Evolutionary conservation across 2,329 filamentous ascomycete species (phyloP), one percentile per base, ranked within the genome.

Genomic region (Xylariaceae sp.): DNA sequence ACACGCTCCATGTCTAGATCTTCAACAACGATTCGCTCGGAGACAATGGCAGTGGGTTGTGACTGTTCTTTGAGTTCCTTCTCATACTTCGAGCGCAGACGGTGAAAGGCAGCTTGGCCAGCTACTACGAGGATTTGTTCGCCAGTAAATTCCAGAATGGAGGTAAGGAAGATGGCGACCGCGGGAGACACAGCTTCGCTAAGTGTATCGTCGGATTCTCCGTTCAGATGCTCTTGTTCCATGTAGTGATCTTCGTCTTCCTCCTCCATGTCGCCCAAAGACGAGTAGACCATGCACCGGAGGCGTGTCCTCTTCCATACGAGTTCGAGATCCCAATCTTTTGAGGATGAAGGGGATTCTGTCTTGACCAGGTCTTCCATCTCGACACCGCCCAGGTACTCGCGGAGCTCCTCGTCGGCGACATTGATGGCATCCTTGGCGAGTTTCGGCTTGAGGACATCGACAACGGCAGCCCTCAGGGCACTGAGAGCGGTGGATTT

Each of bases 261-360:
- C 68, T 98, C 93, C 66, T 98, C 94, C 77, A 98, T 83, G 62
- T 98, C 92, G 36, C 93, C 93, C 6, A 98, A 74, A 7, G 93
- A 91, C 7, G 91, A 97, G 65, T 97, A 97, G 19, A 98, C 92
- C 93, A 98, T 98, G 65, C 93, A 95, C 49, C 93, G 82, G 58
- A 98, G 71, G 44, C 93, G 82, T 0, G 91, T 93, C 55, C 93
- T 80, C 71, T 94, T 96, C 91, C 93, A 98, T 16, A 91, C 85
- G 45, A 91, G 76, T 62, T 96, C 88, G n/a, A 95, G 72, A 63
- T 97, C 90, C 81, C 92, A 97, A 55, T 85, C 81, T 2, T 75
- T 74, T 10, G 70, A 67, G 2, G 73, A 67, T 23, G 73, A 69
- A 36, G 69, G 67, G 20, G 76, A 74, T 36, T 78, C 68, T n/a